Evolutionary conservation across 2,329 filamentous ascomycete species (phyloP), one percentile per base, ranked within the genome.

Genomic region (Xylaria sp.): DNA sequence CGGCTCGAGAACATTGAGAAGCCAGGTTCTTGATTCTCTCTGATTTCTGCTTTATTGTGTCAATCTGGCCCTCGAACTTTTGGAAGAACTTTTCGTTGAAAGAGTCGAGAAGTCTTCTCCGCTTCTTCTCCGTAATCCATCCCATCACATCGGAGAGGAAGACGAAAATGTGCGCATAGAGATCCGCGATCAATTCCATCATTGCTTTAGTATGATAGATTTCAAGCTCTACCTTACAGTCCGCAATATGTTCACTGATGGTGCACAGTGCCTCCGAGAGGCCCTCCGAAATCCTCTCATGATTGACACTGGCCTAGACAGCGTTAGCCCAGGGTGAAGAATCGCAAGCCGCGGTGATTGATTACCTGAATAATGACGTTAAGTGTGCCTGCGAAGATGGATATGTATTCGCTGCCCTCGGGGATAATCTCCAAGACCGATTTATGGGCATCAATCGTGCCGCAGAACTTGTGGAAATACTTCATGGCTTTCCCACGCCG

Each of bases 361-460:
- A n/a, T 70, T 45, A 70, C 71, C 54, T 72, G 64, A n/a, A 74
- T 70, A 9, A 75, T 60, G 4, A 66, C 66, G n/a, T 68, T 31
- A 9, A 31, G 28, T 9, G 28, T 31, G 5, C 28, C 28, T 72
- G 71, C 67, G n/a, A 75, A 74, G 0, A 75, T 57, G 0, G 72
- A 73, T 2, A 73, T 67, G 19, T 75, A 75, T 50, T 75, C 69
- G 19, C 69, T 74, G 1, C 71, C 69, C 4, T 71, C 65, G 0
- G 73, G 72, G 28, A 75, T 66, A 8, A 74, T 51, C n/a, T 72
- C 49, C 6, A 75, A 23, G 0, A 74, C 60, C 0, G 64, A 25
- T 4, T 63, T 66, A 25, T 75, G 73, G 0, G 70, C 67, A 31
- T 31, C 50, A 12, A 74, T 23, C 0, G 63, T 68, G 5, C 55